Conservation (phyloP, 2,329 filamentous ascomycete species). For the Cladosporium sp. region DNA sequence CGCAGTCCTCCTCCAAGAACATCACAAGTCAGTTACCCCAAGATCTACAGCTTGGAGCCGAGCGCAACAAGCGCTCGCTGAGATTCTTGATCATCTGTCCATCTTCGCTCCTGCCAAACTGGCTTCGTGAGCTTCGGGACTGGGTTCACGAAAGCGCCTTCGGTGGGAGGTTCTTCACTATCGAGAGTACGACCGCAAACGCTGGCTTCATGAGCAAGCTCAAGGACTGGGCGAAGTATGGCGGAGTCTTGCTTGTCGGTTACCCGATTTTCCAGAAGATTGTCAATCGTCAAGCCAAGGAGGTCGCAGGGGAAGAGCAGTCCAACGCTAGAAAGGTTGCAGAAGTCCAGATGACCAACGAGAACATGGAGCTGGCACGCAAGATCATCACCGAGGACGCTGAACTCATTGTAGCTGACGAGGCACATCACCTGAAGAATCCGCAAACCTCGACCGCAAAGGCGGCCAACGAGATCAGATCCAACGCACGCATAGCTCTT, state of each 20-base stretch:
- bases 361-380: conserved; percentile 43
- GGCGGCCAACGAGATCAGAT: conserved; percentile 61
- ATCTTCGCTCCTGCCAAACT: conserved; percentile 73
- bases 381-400: conserved; percentile 60
- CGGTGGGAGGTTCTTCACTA: conserved; percentile 45
- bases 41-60: conserved; percentile 47
- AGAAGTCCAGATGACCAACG: conserved; percentile 19
- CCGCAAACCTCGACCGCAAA: conserved; percentile 52
- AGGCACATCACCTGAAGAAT: conserved; percentile 81
- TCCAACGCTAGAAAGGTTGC: neutral
- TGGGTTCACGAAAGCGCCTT: conserved; percentile 60
- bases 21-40: conserved; percentile 68
- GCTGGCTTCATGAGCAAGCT: conserved; percentile 49
- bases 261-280: conserved; percentile 66
- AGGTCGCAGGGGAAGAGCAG: conserved; percentile 48
- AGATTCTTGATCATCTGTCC: conserved; percentile 76
- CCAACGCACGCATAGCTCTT: conserved; percentile 73
- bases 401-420: conserved; percentile 78
- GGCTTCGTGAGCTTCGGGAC: conserved; percentile 71
- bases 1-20: conserved; percentile 56
- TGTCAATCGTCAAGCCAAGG: conserved; percentile 43
- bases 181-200: conserved; percentile 49
- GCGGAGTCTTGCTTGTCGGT: conserved; percentile 75
- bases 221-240: conserved; percentile 60
- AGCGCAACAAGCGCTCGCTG: conserved; percentile 45